Evolutionary conservation across 495 filamentous ascomycete species (phyloP), one percentile per base, ranked within the genome.

Genomic region (Annulohypoxylon stygium): DNA sequence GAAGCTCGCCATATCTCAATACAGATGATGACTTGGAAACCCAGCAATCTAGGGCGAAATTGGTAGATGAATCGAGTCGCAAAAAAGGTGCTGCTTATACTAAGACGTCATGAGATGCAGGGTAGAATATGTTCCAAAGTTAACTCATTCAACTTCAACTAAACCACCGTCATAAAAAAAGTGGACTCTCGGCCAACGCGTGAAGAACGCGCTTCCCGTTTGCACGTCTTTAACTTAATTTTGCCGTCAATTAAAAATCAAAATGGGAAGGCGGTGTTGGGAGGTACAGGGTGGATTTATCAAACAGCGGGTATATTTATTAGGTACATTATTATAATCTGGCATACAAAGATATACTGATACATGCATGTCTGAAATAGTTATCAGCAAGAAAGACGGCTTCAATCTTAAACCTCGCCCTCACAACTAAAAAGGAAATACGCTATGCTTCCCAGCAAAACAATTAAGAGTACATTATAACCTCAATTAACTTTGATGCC

Each of bases 1-100:
- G 83, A 98, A 99, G 78, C 85, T 94, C 33, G 93, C 88, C 89
- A 92, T 92, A 34, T 60, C 41, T 34, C n/a, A 62, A 60, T 61
- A n/a, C 9, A 41, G 26, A 20, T 4, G 20, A 62, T 39, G 10
- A 6, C 36, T 14, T 25, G 26, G n/a, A 0, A 2, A 33, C 11
- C 26, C 7, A 5, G 16, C 16, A 8, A 3, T 65, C 25, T 30
- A 12, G 37, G 9, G 50, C 60, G 25, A 43, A 1, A 7, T 7
- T n/a, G 11, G 1, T 30, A 12, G 23, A 54, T 1, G 20, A 55
- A 60, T 59, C 3, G 23, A 23, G 39, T 14, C n/a, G 11, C 20
- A n/a, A 47, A 41, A 60, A 2, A 12, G 33, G 43, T 59, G 12
- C 12, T 37, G 7, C 14, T 14, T 26, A 12, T 10, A 26, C 57